Evolutionary conservation across 371 early-diverging fungal species (phyloP).

Genomic region (Syncephalastrum racemosum): DNA sequence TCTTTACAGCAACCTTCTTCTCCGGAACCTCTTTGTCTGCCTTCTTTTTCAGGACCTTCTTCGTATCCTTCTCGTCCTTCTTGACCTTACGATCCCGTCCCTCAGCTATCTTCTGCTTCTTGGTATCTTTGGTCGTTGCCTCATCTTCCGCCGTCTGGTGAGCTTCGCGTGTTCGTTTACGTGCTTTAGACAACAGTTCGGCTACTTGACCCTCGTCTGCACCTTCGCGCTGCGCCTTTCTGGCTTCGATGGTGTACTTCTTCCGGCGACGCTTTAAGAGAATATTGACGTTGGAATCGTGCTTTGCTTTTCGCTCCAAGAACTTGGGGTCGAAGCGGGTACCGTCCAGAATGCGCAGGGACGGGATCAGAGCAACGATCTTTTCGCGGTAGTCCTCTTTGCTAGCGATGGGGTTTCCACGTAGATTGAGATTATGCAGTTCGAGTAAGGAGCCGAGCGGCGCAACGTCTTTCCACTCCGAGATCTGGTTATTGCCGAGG

Average conservation of each 20-base stretch:
- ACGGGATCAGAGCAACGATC: conserved; percentile 67
- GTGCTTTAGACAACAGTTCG: conserved; percentile 19
- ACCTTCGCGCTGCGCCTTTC: conserved; percentile 25
- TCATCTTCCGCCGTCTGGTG: conserved; percentile 1
- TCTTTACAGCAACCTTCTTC: conserved; percentile 11
- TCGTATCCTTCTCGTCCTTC: neutral
- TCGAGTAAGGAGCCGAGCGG: conserved; percentile 57
- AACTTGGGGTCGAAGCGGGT: conserved; percentile 81
- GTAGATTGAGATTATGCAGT: conserved; percentile 73
- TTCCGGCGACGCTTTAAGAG: conserved; percentile 40
- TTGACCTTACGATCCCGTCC: neutral
- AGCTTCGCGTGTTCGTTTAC: conserved; percentile 14
- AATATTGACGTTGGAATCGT: conserved; percentile 36
- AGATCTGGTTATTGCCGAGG: conserved; percentile 70
- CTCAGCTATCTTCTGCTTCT: neutral
- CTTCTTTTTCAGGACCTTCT: conserved; percentile 16
- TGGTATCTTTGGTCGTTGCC: neutral
- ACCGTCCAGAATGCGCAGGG: conserved; percentile 78
- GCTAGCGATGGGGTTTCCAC: conserved; percentile 76
- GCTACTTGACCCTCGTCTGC: conserved; percentile 17
- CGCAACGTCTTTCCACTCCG: conserved; percentile 66
- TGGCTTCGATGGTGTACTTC: conserved; percentile 19
- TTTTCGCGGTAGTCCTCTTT: conserved; percentile 65
- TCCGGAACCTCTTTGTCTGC: conserved; percentile 14
- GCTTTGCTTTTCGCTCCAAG: conserved; percentile 65